Base-by-base conservation (phyloP, 768 basidiomycete species). In the Suillus plorans region DNA sequence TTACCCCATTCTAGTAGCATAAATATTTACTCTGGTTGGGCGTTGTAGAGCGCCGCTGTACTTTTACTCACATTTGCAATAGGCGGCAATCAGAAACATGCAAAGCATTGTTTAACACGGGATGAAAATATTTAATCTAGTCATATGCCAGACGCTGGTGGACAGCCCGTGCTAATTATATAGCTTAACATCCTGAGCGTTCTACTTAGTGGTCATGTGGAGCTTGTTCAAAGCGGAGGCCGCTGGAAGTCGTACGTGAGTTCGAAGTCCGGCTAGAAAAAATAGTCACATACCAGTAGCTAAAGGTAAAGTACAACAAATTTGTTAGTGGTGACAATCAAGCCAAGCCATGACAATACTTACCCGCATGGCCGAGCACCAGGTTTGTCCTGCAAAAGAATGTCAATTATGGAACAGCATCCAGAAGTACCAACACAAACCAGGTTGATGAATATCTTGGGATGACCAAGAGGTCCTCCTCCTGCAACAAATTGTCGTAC, bases 361-460 rank as follows among this genome's bases (percentile, higher is more conserved):
- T 81, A 97, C 92, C 95, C 95, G 81, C 95, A 98, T 60, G 92
- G 77, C 68, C 87, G 89, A 73, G 94, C 86, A 65, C 94, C 92
- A 62, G 91, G 88, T 78, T 94, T 88, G 81, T 99, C 95, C 93
- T 95, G 61, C 49, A 61, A 52, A 44, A 57, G 37, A 20, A 69
- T 66, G 61, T 68, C 63, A 55, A 59, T 66, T 59, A 45, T 6
- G 14, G 58, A 5, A 42, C 42, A 53, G 18, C 34, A 55, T 45
- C 47, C 28, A 37, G 18, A 39, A 68, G 49, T 60, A 61, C 50
- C 50, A 49, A 20, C 47, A 80, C 91, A 66, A 70, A 95, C 95
- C 74, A 99, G 76, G 80, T 99, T 99, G 76, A 99, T 95, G 73
- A 86, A 99, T 66, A 99, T 88, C 81, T 95, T 96, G 6, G 97